These are phyloP conservation scores for Rhytidiadelphus loreus DNA, from an alignment of 225 moss, liverwort and hornwort species.

Conservation along the genomic window DNA sequence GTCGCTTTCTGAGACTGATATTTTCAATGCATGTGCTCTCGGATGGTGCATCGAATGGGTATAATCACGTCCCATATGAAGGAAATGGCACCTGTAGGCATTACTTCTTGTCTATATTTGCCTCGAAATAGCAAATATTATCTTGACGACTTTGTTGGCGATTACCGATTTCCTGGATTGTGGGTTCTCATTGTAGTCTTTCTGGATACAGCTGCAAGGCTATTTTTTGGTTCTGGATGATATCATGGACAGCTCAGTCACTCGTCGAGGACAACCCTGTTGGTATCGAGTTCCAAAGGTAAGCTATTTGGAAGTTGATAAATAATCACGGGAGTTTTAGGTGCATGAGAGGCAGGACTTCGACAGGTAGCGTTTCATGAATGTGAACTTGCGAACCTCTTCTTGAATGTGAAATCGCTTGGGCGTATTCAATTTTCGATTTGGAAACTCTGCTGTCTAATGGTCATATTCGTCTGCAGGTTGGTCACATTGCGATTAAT, in stretches of 20 bases:
- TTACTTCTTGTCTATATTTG: neutral
- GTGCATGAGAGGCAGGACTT: neutral
- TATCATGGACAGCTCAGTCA: constrained; percentile 86
- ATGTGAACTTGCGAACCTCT: neutral
- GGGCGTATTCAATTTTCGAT: neutral
- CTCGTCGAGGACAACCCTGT: constrained; percentile 88
- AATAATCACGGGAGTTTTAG: neutral
- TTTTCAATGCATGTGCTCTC: constrained; percentile 62
- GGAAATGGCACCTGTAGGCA: neutral
- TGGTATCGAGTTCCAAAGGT: constrained; percentile 94
- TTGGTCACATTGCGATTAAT: constrained; percentile 81
- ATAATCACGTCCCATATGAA: neutral
- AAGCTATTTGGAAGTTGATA: neutral
- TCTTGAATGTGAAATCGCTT: neutral
- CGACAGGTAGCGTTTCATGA: neutral
- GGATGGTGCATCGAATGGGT: constrained; percentile 99
- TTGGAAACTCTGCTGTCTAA: neutral
- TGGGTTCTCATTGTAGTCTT: neutral
- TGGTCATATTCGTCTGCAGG: constrained; percentile 25
- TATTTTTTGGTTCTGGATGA: constrained; percentile 92
- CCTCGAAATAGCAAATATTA: neutral
- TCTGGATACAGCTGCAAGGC: constrained; percentile 66
- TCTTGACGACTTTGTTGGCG: neutral
- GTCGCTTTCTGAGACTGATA: constrained; percentile 51
- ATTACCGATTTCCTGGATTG: neutral